Conservation (phyloP, 495 filamentous ascomycete genomes). For the Neurospora sp. region DNA sequence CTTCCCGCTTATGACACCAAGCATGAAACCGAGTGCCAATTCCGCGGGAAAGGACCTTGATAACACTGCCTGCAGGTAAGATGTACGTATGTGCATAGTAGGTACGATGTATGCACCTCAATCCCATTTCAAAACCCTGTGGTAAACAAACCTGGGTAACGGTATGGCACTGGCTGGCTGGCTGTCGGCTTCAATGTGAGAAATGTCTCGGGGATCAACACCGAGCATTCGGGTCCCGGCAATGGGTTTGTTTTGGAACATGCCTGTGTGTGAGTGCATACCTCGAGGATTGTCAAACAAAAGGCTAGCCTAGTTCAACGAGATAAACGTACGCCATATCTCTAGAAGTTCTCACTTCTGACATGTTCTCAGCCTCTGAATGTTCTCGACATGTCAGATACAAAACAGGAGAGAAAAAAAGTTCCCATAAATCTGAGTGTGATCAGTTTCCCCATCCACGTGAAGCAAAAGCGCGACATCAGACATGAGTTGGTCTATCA, state of each 20-base stretch:
- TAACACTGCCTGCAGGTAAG: not conserved
- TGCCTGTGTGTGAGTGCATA: not conserved
- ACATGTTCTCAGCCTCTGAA: not conserved
- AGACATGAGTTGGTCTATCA: not conserved
- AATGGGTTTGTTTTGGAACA: not conserved
- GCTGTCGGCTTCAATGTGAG: too few relatives aligned
- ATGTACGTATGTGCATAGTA: not conserved
- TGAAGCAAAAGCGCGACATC: not conserved
- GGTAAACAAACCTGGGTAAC: not conserved
- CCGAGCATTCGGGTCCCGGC: not conserved
- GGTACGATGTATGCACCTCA: not conserved
- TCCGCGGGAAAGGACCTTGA: not conserved
- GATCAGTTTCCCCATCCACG: not conserved
- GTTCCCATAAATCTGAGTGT: not conserved
- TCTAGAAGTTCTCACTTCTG: not conserved
- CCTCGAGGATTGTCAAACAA: not conserved
- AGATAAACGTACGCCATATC: not conserved
- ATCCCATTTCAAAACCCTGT: not conserved
- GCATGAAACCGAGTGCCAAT: not conserved
- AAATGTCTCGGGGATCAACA: not conserved
- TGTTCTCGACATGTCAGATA: not conserved
- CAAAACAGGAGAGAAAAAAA: not conserved
- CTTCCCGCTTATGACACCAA: not conserved
- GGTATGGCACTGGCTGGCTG: too few relatives aligned
- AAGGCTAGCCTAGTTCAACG: not conserved